phyloP scores from a whole-genome alignment of 495 filamentous ascomycete species.

The Penicillium paradoxum region DNA sequence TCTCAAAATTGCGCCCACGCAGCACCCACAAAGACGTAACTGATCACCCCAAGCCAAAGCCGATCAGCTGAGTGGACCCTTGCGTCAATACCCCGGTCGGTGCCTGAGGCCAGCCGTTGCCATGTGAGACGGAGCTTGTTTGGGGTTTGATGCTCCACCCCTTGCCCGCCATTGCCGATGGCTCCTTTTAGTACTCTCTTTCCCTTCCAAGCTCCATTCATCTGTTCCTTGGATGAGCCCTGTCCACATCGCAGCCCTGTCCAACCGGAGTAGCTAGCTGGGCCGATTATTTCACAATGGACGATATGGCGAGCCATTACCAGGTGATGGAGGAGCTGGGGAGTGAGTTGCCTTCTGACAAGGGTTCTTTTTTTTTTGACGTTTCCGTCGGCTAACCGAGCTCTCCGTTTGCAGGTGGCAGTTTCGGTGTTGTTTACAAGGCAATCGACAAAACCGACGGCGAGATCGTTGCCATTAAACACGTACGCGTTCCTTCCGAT shows the following conservation, averaged over 20 bases:
- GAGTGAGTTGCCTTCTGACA: slow-evolving; percentile 53
- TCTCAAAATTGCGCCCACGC: neutral
- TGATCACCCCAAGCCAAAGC: neutral
- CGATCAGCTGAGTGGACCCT: slow-evolving; percentile 1
- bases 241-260: slow-evolving; percentile 13
- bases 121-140: slow-evolving; percentile 38
- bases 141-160: slow-evolving; percentile 28
- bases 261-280: slow-evolving; percentile 16
- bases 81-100: slow-evolving; percentile 11
- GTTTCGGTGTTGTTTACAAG: slow-evolving; percentile 96
- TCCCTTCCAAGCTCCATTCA: slow-evolving; percentile 2
- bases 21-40: neutral
- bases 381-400: neutral
- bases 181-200: slow-evolving; percentile 2
- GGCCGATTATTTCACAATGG: slow-evolving; percentile 33
- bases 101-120: slow-evolving; percentile 33
- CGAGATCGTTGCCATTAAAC: slow-evolving; percentile 88
- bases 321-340: slow-evolving; percentile 90
- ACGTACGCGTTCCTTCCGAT: slow-evolving; percentile 49
- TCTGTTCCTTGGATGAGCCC: slow-evolving; percentile 16
- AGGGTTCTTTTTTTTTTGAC: neutral
- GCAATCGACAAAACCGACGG: slow-evolving; percentile 80
- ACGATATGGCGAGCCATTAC: slow-evolving; percentile 73
- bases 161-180: slow-evolving; percentile 12
- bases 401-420: slow-evolving; percentile 60